Base-by-base conservation (phyloP, 306 rosid species). In the Sesbania bispinosa region DNA sequence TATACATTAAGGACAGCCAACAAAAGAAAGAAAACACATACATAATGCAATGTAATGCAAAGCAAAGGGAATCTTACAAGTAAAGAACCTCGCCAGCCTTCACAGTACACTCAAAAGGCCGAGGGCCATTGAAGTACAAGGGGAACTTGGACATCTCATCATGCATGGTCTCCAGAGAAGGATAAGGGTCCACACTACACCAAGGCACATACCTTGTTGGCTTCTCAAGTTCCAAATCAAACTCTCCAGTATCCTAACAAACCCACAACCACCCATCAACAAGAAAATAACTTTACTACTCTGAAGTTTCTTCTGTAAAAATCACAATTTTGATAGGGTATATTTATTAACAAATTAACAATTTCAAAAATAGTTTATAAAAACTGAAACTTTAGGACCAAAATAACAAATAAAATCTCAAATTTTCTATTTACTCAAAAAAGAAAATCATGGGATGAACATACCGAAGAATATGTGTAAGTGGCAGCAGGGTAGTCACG, bases 61-160 rank as follows among this genome's bases (percentile, higher is more conserved):
- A 48, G 8, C 50, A 51, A n/a, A 32, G 47, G 16, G 27, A 53
- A 79, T 42, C 88, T 80, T 77, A 89, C 97, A 87, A 74, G 85
- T 87, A 92, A 35, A 92, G 96, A 77, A 92, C 82, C 81, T 92
- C 92, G 15, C 93, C 97, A 16, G 97, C 92, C 73, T 87, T 89
- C 27, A 89, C 73, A 0, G 92, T 87, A 68, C 92, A 89, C 75
- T 79, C 48, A 41, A 92, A 85, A 0, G 92, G 92, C 59, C 45
- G 75, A n/a, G 93, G 90, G 10, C 92, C 90, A 10, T 81, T 70
- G 72, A 92, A 89, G 53, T 77, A 89, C 62, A 87, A 61, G 1
- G 96, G 96, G 30, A 82, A 89, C 60, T 79, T 83, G 5, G 82
- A 67, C 35, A 79, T 71, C 71, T 82, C 88, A 1, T 66, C 63